Conservation (phyloP, 2,329 filamentous ascomycete genomes). For the Sclerotinia spermophila region DNA sequence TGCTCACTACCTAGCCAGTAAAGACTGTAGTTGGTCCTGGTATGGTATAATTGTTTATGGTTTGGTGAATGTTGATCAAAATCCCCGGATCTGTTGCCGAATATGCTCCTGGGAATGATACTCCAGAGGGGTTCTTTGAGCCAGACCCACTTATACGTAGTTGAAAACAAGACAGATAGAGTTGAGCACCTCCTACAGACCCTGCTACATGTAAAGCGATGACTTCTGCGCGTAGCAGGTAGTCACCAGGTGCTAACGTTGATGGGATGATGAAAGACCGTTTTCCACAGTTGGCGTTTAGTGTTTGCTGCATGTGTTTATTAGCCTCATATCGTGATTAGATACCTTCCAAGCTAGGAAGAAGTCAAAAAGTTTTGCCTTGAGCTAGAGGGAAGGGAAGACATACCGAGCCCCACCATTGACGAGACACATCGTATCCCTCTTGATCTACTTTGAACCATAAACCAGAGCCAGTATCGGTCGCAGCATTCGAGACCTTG, state of each 20-base stretch:
- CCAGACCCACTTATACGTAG: conserved; percentile 7
- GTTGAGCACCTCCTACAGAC: conserved; percentile 39
- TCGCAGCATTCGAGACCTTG: conserved; percentile 47
- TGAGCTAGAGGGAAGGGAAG: neutral
- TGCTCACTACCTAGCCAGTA: conserved; percentile 8
- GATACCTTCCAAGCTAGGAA: neutral
- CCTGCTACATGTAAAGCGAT: conserved; percentile 52
- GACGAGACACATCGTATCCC: conserved; percentile 24
- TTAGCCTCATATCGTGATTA: neutral
- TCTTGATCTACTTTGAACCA: conserved; percentile 27
- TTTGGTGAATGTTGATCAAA: conserved; percentile 43
- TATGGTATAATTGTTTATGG: conserved; percentile 32
- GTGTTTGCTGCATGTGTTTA: conserved; percentile 19
- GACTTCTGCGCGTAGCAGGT: conserved; percentile 53
- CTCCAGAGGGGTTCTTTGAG: neutral
- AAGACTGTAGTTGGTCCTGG: conserved; percentile 33
- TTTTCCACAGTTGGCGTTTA: conserved; percentile 44
- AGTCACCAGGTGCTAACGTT: conserved; percentile 51
- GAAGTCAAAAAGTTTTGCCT: neutral
- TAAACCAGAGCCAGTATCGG: conserved; percentile 40
- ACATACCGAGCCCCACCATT: conserved; percentile 27
- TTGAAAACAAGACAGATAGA: conserved; percentile 39
- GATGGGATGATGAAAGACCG: conserved; percentile 48
- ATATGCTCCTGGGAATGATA: conserved; percentile 4
- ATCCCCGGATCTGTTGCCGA: conserved; percentile 44